Percentiles rank a stretch among this genome's conserved stretches.
Conservation (phyloP, 768 basidiomycete species). For the Glaciozyma martinii region DNA sequence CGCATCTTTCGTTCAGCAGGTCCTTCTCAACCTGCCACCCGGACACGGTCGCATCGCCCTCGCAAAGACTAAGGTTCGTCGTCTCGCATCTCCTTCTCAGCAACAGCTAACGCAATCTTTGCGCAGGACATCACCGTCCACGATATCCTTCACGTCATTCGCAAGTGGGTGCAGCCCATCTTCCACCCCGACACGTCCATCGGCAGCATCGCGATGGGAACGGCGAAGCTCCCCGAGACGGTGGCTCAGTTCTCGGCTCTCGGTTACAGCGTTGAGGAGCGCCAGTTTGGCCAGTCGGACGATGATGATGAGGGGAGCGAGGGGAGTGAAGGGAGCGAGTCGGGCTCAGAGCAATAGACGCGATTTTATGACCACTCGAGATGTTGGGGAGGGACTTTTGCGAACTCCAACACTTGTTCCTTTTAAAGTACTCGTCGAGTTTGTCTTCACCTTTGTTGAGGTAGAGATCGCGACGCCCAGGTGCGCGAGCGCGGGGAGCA, state of each 20-base stretch:
- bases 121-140: conserved; percentile 60
- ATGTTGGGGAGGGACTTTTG: no score
- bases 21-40: conserved; percentile 71
- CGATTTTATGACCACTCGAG: no score
- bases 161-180: conserved; percentile 70
- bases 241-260: conserved; percentile 51
- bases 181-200: conserved; percentile 69
- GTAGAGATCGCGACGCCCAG: no score
- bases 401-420: no score
- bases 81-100: neutral
- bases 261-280: conserved; percentile 74
- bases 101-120: neutral
- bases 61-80: conserved; percentile 51
- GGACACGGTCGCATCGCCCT: conserved; percentile 67
- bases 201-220: conserved; percentile 71
- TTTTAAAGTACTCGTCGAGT: no score
- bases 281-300: conserved; percentile 49
- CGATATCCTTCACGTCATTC: conserved; percentile 61
- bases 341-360: neutral
- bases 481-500: no score
- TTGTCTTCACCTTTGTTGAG: no score
- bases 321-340: conserved; percentile 27
- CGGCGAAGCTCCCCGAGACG: conserved; percentile 67
- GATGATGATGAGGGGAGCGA: conserved; percentile 32
- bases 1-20: conserved; percentile 81